These are phyloP conservation scores for Kluyveromyces wickerhamii DNA, from an alignment of 805 yeast species.

Conservation along the genomic window DNA sequence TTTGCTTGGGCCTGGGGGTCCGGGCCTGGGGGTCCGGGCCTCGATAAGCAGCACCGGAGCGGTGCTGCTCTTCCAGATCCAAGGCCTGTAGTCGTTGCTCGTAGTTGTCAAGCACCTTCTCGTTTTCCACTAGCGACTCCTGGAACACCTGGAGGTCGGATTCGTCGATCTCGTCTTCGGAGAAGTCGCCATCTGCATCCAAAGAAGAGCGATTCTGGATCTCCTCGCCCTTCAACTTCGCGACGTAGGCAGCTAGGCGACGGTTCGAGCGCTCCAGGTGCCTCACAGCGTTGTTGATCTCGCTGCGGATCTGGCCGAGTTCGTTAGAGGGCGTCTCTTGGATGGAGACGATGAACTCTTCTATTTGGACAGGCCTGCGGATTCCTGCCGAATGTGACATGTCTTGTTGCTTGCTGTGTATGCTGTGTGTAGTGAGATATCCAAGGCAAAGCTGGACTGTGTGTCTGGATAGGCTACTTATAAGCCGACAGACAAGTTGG, in stretches of 20 bases:
- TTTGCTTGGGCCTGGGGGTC: too few species aligned
- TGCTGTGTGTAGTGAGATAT: too few species aligned
- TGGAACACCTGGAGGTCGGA: constrained; percentile 44
- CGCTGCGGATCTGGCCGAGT: constrained; percentile 26
- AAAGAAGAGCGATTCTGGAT: constrained; percentile 9
- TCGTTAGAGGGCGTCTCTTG: constrained; percentile 44
- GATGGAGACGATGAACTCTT: constrained; percentile 46
- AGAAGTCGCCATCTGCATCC: constrained; percentile 15
- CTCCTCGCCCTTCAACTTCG: constrained; percentile 28
- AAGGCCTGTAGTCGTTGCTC: constrained; percentile 37
- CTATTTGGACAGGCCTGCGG: constrained; percentile 34
- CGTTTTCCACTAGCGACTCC: constrained; percentile 52
- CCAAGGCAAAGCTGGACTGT: too few species aligned
- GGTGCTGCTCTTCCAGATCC: constrained; percentile 38
- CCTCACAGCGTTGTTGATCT: constrained; percentile 35
- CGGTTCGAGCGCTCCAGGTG: constrained; percentile 47
- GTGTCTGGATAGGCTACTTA: too few species aligned
- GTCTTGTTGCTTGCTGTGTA: too few species aligned
- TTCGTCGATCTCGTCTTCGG: constrained; percentile 28
- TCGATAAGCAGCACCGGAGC: constrained; percentile 30
- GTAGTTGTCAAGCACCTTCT: constrained; percentile 45
- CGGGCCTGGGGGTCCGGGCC: not conserved
- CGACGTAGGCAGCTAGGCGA: constrained; percentile 37
- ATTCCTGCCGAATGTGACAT: constrained; percentile 12
- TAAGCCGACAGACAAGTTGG: too few species aligned